A percentile compares a stretch with the other conserved stretches of the same genome.
Conservation (phyloP, 495 filamentous ascomycete genomes). For the Parathielavia appendiculata region DNA sequence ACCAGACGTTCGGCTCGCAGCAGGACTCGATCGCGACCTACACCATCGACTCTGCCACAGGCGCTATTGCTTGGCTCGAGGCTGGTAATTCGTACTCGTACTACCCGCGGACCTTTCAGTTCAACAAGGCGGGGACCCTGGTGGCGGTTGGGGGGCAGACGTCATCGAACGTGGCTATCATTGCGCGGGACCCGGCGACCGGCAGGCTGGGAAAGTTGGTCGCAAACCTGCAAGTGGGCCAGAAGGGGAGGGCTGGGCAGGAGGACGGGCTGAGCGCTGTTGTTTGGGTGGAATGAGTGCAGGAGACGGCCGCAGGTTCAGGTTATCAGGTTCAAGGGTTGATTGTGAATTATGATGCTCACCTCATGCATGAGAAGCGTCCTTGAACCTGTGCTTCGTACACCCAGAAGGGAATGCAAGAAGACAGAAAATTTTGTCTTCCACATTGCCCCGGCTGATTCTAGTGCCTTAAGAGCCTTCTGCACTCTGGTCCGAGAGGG, state of each 20-base stretch:
- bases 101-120: conserved; percentile 54
- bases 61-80: conserved; percentile 36
- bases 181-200: conserved; percentile 49
- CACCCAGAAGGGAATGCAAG: too few species aligned
- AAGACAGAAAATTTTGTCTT: too few species aligned
- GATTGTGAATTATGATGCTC: too few species aligned
- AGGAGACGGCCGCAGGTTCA: too few species aligned
- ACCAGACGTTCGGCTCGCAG: conserved; percentile 39
- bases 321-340: too few species aligned
- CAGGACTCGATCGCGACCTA: conserved; percentile 42
- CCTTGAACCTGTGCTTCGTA: too few species aligned
- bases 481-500: too few species aligned
- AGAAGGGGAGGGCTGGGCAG: conserved; percentile 37
- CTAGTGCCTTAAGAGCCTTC: too few species aligned
- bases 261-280: conserved; percentile 45
- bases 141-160: conserved; percentile 62
- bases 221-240: conserved; percentile 38
- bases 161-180: conserved; percentile 56
- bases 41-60: conserved; percentile 29
- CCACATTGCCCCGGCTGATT: too few species aligned
- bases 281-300: conserved; percentile 37
- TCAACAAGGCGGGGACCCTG: conserved; percentile 57
- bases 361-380: too few species aligned
- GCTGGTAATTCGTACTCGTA: conserved; percentile 40
- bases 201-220: conserved; percentile 52